phyloP scores from a whole-genome alignment of 225 moss, liverwort and hornwort genomes.

The Ulota crispa region DNA sequence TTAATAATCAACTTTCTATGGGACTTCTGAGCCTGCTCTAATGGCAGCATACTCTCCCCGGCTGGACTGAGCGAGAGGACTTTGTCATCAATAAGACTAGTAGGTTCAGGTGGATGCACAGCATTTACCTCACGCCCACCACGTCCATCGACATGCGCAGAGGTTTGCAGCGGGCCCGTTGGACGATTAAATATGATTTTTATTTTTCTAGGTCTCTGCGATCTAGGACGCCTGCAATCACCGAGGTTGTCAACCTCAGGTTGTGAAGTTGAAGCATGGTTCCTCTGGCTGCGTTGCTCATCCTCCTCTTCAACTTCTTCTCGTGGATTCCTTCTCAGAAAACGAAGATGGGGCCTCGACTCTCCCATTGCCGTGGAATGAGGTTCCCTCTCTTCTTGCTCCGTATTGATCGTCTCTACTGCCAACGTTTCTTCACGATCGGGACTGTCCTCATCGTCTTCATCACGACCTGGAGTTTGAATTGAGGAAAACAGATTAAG shows the following conservation, averaged over 20 bases:
- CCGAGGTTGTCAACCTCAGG: constrained; percentile 73
- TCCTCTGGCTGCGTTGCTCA: constrained; percentile 30
- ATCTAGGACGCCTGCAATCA: constrained; percentile 91
- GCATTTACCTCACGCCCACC: constrained; percentile 28
- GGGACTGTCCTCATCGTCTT: constrained; percentile 47
- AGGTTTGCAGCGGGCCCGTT: constrained; percentile 38
- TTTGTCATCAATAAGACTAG: constrained; percentile 22
- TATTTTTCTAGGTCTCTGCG: constrained; percentile 68
- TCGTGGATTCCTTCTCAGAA: constrained; percentile 36
- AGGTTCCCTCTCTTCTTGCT: constrained; percentile 31
- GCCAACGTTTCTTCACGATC: constrained; percentile 40
- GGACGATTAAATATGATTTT: constrained; percentile 79
- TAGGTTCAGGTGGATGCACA: constrained; percentile 25
- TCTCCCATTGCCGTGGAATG: constrained; percentile 28
- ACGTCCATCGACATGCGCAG: constrained; percentile 38
- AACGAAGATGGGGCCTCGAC: constrained; percentile 42
- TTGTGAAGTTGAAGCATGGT: constrained; percentile 44
- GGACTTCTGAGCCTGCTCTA: constrained; percentile 52
- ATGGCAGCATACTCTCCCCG: constrained; percentile 26
- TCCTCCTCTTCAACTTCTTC: constrained; percentile 43
- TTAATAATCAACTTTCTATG: constrained; percentile 71
- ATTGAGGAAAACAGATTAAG: constrained; percentile 75
- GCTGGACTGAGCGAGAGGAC: constrained; percentile 20
- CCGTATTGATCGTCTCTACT: constrained; percentile 23
- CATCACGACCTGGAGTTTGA: constrained; percentile 57